Base-by-base conservation (phyloP, 768 basidiomycete species). In the Pulveroboletus ravenelii region DNA sequence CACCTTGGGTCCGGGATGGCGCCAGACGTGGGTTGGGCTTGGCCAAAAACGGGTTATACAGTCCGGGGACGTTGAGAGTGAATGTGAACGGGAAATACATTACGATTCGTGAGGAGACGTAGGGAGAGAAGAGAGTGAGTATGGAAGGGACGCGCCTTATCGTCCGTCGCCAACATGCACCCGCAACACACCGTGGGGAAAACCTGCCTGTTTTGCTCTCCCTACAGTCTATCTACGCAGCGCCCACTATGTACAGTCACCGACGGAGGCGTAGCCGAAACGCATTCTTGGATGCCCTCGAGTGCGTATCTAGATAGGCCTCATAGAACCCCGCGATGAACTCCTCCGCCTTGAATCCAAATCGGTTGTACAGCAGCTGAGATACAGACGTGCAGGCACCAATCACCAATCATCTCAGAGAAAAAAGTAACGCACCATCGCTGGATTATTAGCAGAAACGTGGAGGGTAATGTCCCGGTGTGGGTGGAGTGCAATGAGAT, bases 331-430 rank as follows among this genome's bases (percentile, higher is more conserved):
- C 87, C 18, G 79, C 81, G 18, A 91, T 76, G 52, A 90, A 90
- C 61, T 87, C 87, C 67, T 91, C 89, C 0, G 87, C 85, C 57
- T 92, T 91, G 75, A 92, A 90, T 25, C 89, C 89, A 58, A 92
- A 90, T 44, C 81, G 83, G 55, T 92, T 91, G 68, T 91, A 92
- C 15, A 92, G 66, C 5, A 90, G 69, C 88, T 89, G 8, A 9
- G 14, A 27, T 5, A 5, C 8, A 6, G 17, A 14, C 18, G 6
- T 35, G 38, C 1, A 29, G 30, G 12, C 30, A 31, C 32, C 5
- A 34, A 14, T n/a, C 35, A 20, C 27, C 18, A 9, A 18, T 37
- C 32, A 17, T 54, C 12, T 5, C 4, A 27, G 25, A 41, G 31
- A 48, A 29, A 29, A 5, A 2, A 3, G 32, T 7, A 34, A 55